Evolutionary conservation across 2,329 filamentous ascomycete genomes (phyloP).

Genomic region (Trichoderma harzianum): DNA sequence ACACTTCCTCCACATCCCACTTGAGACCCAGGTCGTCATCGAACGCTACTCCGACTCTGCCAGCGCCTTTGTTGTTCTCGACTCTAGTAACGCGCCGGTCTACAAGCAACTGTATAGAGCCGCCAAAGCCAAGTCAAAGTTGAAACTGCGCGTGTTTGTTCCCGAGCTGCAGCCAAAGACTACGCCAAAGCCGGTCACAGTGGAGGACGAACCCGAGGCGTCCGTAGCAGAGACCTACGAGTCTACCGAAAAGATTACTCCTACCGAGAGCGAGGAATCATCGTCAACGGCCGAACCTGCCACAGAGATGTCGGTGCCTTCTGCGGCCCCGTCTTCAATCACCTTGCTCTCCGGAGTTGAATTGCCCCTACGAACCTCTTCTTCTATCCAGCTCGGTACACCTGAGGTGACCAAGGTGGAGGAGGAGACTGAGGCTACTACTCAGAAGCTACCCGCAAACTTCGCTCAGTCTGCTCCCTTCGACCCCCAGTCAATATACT

Average conservation of each 20-base stretch:
- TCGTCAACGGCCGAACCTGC: not conserved
- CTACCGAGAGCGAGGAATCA: not conserved
- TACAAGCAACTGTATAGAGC: conserved; percentile 97
- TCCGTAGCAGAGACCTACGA: conserved; percentile 12
- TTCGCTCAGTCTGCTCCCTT: not conserved
- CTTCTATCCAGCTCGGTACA: not conserved
- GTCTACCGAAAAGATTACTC: conserved; percentile 8
- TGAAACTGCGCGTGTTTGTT: conserved; percentile 74
- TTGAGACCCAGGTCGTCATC: conserved; percentile 52
- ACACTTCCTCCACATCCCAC: conserved; percentile 34
- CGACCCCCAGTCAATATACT: not conserved
- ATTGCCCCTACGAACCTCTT: conserved; percentile 1
- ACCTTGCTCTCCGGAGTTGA: conserved; percentile 9
- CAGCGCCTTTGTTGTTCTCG: conserved; percentile 73
- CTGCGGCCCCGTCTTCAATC: not conserved
- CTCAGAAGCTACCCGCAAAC: conserved; percentile 15
- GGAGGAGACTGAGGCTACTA: conserved; percentile 12
- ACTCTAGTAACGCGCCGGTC: conserved; percentile 71
- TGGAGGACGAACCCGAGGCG: conserved; percentile 50
- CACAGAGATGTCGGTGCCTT: not conserved
- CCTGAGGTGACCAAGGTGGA: not conserved
- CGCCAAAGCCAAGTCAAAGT: conserved; percentile 96
- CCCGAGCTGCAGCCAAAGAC: conserved; percentile 33
- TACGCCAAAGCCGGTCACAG: conserved; percentile 42
- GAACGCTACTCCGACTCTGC: conserved; percentile 97